A percentile compares a stretch with the other conserved stretches of the same genome.
Evolutionary conservation across 164 flowering plant genomes (phyloP).

Genomic region (Dillenia turbinata): DNA sequence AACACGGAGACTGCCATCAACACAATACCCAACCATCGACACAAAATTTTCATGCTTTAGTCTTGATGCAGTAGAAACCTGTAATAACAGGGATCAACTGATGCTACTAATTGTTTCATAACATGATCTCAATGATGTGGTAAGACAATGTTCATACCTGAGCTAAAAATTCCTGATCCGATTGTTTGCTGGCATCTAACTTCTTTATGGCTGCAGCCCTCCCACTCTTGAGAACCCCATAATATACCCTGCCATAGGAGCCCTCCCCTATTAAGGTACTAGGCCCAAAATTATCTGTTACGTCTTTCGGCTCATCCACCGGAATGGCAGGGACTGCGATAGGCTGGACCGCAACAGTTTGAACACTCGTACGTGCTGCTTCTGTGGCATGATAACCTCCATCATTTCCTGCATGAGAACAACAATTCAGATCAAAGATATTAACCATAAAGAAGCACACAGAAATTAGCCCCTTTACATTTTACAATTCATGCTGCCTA

Average conservation of each 20-base stretch:
- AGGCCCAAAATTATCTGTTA: constrained; percentile 72
- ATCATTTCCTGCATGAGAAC: constrained; percentile 40
- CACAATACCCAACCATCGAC: constrained; percentile 69
- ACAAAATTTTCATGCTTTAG: constrained; percentile 80
- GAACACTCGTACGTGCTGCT: constrained; percentile 52
- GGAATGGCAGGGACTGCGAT: constrained; percentile 67
- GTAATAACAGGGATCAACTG: constrained; percentile 12
- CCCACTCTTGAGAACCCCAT: constrained; percentile 67
- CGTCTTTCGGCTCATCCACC: constrained; percentile 70
- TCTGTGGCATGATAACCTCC: constrained; percentile 57
- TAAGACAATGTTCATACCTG: constrained; percentile 43
- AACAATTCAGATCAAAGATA: no score
- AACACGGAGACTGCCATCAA: constrained; percentile 71
- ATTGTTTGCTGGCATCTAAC: constrained; percentile 87
- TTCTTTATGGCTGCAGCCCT: constrained; percentile 78
- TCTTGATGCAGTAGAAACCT: constrained; percentile 91
- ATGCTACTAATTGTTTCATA: background rate
- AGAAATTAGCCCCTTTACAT: no score
- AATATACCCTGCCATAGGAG: constrained; percentile 88
- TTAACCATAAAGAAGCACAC: no score
- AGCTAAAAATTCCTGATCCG: constrained; percentile 83
- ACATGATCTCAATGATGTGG: background rate
- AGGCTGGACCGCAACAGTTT: constrained; percentile 57
- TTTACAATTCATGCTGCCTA: no score
- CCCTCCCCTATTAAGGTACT: constrained; percentile 85